Base-by-base conservation (phyloP, 768 basidiomycete genomes). In the Mycena maculata region DNA sequence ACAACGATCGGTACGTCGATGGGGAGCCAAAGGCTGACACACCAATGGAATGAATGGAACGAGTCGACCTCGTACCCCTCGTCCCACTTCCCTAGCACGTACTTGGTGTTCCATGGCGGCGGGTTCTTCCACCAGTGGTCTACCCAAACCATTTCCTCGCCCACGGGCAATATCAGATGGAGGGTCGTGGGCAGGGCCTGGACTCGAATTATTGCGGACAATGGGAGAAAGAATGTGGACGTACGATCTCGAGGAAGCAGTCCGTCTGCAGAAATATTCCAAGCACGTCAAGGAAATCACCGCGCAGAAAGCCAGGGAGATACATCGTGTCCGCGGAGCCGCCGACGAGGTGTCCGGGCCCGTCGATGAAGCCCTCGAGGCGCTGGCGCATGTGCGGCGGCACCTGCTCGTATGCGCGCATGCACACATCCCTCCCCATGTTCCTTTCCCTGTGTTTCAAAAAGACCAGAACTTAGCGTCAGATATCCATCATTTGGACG, bases 61-160 rank as follows among this genome's bases (percentile, higher is more conserved):
- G 85, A 82, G 63, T 85, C 86, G 20, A 86, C 85, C 60, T 85
- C 85, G 59, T 74, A 79, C 1, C 84, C 85, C 60, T 80, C 74
- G 0, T 68, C 72, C 86, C 86, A 86, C 58, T 83, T 78, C 48
- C 81, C 74, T 18, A 84, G 78, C 60, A 86, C 85, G 67, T 82
- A 86, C 25, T 76, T 75, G 16, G 82, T 77, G 59, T 85, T 80
- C 58, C 84, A 83, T 22, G 84, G 86, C 10, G 83, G 82, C 20
- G 78, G 71, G 71, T 79, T 82, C 42, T 85, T 84, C 84, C 85
- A 85, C 83, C 82, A 83, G 78, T 86, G 85, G 64, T 86, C 85
- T 22, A 86, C 83, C 53, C 75, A 86, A 25, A 79, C 78, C 41
- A 86, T 85, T 6, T 73, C 65, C 49, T 86, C 84, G 23, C 71